Base-by-base conservation (phyloP, 768 basidiomycete genomes). In the Daedaleopsis nitida region DNA sequence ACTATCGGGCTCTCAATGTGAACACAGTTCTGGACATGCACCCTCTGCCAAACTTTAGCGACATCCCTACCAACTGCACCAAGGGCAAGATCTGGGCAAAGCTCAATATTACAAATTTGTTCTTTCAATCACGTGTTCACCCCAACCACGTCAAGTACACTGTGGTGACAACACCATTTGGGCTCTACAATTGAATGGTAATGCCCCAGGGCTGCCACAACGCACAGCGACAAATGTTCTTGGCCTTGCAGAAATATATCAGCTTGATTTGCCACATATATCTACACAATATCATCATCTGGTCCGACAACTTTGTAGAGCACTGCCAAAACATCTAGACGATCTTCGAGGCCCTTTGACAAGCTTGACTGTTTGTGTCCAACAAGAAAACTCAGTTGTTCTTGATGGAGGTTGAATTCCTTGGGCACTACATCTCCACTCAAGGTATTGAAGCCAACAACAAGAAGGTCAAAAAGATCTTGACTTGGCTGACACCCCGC, bases 241-340 rank as follows among this genome's bases (percentile, higher is more conserved):
- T 61, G 1, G 76, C 78, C 0, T 66, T 84, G 0, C 47, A 63
- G 0, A 59, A 69, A 0, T 66, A 67, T 9, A 72, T 84, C 27
- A 78, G 81, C 0, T 67, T 69, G 0, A 74, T 80, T 49, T 78
- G 78, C 53, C 76, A 81, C 56, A 71, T 79, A 0, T 81, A 82
- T 58, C 66, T 82, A 0, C 77, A 83, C 55, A 74, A 81, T 52
- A 78, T 81, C 42, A 68, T 82, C 14, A 79, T 81, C 23, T 82
- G 77, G 75, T 83, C 78, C 0, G 7, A 77, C 0, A 59, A 67
- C 0, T 14, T 76, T 0, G 75, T 65, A 7, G 72, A 71, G n/a
- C 74, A 75, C 56, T 19, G 45, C 11, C 16, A 47, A 3, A 55
- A 74, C 45, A 62, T 74, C 8, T 12, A 37, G 5, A 55, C 55